phyloP scores from a whole-genome alignment of 345 rosid genomes.

The Moricandia arvensis region DNA sequence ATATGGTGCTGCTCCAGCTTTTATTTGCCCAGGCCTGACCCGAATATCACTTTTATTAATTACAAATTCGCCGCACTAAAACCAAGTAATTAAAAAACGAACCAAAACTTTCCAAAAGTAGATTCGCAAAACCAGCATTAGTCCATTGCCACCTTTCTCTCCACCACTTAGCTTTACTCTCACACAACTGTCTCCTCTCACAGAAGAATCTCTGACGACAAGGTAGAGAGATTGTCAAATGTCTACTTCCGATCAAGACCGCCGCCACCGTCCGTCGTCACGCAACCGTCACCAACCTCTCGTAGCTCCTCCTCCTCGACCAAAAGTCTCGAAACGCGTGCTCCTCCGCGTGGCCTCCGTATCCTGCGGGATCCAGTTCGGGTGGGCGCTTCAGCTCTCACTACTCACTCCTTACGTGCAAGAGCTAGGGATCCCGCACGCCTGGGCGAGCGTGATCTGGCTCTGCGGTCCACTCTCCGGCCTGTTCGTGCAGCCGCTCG shows the following conservation, averaged over 20 bases:
- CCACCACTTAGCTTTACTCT: background rate
- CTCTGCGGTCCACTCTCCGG: slow-evolving; percentile 98
- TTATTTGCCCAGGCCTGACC: too few species aligned
- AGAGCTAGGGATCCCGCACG: slow-evolving; percentile 85
- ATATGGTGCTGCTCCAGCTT: too few species aligned
- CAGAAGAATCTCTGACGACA: background rate
- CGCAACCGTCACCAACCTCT: slow-evolving; percentile 27
- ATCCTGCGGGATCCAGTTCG: slow-evolving; percentile 95
- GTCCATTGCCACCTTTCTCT: slow-evolving; percentile 19
- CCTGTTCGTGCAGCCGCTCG: slow-evolving; percentile 81
- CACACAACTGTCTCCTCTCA: background rate
- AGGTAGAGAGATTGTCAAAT: background rate
- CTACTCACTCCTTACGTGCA: slow-evolving; percentile 95
- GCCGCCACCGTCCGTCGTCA: slow-evolving; percentile 34
- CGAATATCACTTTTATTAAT: too few species aligned
- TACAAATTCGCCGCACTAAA: too few species aligned
- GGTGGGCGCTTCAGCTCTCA: slow-evolving; percentile 99
- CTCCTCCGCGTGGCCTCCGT: slow-evolving; percentile 87
- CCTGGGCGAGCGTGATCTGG: slow-evolving; percentile 97
- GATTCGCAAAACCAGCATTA: slow-evolving; percentile 4
- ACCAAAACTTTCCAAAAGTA: background rate
- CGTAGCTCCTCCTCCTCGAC: background rate
- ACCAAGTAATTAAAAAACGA: background rate
- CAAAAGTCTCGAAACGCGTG: slow-evolving; percentile 56
- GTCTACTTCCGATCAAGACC: slow-evolving; percentile 32